A percentile compares a stretch with the other conserved stretches of the same genome.
These are phyloP conservation scores for Aspergillus jensenii DNA, from an alignment of 2,329 filamentous ascomycete species.

Conservation along the genomic window DNA sequence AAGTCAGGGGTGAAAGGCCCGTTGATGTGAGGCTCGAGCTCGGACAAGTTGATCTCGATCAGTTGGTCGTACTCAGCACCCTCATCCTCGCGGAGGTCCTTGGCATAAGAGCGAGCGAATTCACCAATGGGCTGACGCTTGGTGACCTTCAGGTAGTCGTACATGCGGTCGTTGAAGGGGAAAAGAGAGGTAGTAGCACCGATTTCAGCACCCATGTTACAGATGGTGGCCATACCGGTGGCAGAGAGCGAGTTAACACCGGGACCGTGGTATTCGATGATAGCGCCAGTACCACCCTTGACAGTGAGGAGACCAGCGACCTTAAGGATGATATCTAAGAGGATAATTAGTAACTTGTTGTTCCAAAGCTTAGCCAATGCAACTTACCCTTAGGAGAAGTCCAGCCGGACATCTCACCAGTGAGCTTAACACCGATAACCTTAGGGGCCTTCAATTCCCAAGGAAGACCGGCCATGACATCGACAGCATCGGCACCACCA, in stretches of 20 bases:
- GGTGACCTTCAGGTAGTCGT: conserved; percentile 89
- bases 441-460: conserved; percentile 99
- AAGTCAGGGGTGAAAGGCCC: conserved; percentile 98
- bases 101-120: conserved; percentile 78
- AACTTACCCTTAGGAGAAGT: conserved; percentile 81
- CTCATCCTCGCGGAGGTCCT: conserved; percentile 83
- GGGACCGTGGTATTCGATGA: conserved; percentile 60
- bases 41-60: conserved; percentile 91
- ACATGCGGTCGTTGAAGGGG: conserved; percentile 97
- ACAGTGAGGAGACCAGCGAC: conserved; percentile 95
- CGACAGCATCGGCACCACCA: conserved; percentile 95
- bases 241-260: conserved; percentile 72
- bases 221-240: conserved; percentile 86
- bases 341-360: background rate
- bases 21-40: conserved; percentile 97
- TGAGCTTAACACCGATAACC: conserved; percentile 93
- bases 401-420: conserved; percentile 86
- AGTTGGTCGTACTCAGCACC: conserved; percentile 93
- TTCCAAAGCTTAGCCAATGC: background rate
- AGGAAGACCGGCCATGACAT: conserved; percentile 95
- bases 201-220: conserved; percentile 66
- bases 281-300: conserved; percentile 94
- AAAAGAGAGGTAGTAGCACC: conserved; percentile 85
- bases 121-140: conserved; percentile 90
- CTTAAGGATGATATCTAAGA: conserved; percentile 88